Conservation (phyloP, 495 filamentous ascomycete genomes). For the Polyplosphaeria fusca region DNA sequence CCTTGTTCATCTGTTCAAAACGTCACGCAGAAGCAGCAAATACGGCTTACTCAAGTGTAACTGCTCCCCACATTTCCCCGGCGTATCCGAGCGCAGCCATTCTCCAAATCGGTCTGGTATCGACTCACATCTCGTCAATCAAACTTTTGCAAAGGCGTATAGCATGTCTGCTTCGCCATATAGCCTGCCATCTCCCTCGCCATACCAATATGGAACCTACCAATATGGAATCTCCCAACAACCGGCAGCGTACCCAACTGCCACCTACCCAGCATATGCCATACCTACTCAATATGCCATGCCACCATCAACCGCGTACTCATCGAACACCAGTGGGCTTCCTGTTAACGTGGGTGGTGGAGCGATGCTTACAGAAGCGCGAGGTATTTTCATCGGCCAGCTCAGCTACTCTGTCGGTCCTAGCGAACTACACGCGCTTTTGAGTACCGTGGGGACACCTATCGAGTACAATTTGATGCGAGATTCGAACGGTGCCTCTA, state of each 20-base stretch:
- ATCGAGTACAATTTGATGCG: conserved; percentile 25
- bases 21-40: conserved; percentile 1
- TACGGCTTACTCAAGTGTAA: conserved; percentile 22
- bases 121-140: conserved; percentile 4
- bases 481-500: conserved; percentile 32
- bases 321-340: conserved; percentile 22
- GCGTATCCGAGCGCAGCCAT: conserved; percentile 4
- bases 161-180: background rate
- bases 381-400: conserved; percentile 38
- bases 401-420: conserved; percentile 27
- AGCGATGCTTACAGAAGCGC: conserved; percentile 32
- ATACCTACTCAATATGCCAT: background rate
- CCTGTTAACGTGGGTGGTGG: conserved; percentile 36
- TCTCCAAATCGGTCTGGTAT: conserved; percentile 21
- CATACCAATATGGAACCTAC: conserved; percentile 8
- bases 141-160: background rate
- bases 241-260: conserved; percentile 1
- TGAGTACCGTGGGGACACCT: conserved; percentile 21
- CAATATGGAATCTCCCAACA: conserved; percentile 4
- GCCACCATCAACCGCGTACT: conserved; percentile 24
- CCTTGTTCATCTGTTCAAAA: conserved; percentile 22
- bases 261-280: background rate
- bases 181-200: background rate
- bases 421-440: conserved; percentile 30
- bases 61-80: conserved; percentile 13